Percentiles rank a stretch among this genome's conserved stretches.
These are phyloP conservation scores for Candida sakaeoensis DNA, from an alignment of 805 yeast species.

Conservation along the genomic window DNA sequence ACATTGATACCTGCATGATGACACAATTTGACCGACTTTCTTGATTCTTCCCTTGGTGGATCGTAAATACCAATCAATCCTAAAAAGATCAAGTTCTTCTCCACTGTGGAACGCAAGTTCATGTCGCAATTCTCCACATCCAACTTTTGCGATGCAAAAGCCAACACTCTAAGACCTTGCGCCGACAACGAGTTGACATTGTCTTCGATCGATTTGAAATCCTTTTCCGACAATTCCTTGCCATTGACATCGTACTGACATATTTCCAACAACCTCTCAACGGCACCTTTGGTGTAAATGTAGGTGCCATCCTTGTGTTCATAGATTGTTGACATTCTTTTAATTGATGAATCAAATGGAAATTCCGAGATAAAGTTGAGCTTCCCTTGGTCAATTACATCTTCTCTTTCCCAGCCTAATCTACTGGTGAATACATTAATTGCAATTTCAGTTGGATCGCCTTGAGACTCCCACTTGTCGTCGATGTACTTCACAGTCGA, in stretches of 20 bases:
- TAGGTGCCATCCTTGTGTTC: constrained; percentile 2
- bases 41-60: constrained; percentile 33
- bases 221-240: constrained; percentile 16
- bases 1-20: constrained; percentile 34
- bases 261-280: constrained; percentile 24
- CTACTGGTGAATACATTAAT: constrained; percentile 30
- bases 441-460: constrained; percentile 36
- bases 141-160: constrained; percentile 24
- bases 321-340: constrained; percentile 30
- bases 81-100: constrained; percentile 20
- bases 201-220: constrained; percentile 17
- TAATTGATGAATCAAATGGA: constrained; percentile 31
- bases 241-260: constrained; percentile 21
- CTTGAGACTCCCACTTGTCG: constrained; percentile 64
- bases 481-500: constrained; percentile 54
- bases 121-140: constrained; percentile 6
- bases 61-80: constrained; percentile 34
- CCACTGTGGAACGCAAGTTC: constrained; percentile 18
- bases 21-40: constrained; percentile 24
- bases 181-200: constrained; percentile 25
- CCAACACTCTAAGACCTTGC: constrained; percentile 31
- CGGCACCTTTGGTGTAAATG: constrained; percentile 31
- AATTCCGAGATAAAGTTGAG: constrained; percentile 24
- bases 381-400: constrained; percentile 12
- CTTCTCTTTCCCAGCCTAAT: constrained; percentile 19